Base-by-base conservation (phyloP, 2,329 filamentous ascomycete genomes). In the Aspergillus nomiae region DNA sequence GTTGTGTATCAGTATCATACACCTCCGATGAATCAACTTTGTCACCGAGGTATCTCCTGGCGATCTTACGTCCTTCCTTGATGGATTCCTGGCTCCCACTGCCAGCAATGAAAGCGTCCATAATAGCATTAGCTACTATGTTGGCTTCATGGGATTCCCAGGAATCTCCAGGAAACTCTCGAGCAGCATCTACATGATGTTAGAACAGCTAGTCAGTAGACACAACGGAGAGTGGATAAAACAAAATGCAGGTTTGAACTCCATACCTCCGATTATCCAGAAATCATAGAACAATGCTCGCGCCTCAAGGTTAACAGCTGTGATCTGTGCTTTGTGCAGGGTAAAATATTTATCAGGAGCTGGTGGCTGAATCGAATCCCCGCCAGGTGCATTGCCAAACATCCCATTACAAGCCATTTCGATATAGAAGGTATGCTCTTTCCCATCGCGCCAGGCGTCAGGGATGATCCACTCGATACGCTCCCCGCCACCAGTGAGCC, bases 351-450 rank as follows among this genome's bases (percentile, higher is more conserved):
- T 90, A 82, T 97, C 88, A n/a, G 92, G 91, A 63, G 90, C 84
- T 0, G 95, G 95, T 16, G 95, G 93, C 75, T 96, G 92, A 69
- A 97, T 98, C 36, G 85, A 88, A 76, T 96, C 92, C 30, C 92
- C 92, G 24, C 90, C 90, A 0, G 90, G 85, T 0, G 93, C 90
- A 76, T 97, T 97, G 70, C 95, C 95, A 80, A 98, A 98, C 94
- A 98, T 98, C 77, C 90, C 89, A 77, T 99, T 99, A 81, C 95
- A 98, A 24, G 95, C 95, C 92, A 98, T 97, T 81, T 99, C 95
- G 67, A 99, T 90, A 77, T 97, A 99, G 71, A 99, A 91, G 21
- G 85, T 88, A 76, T 98, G 94, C 72, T 93, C 87, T 75, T 94
- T 89, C 59, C 92, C 94, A 76, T 97, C 92, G 65, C 91, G 87